Evolutionary conservation across 805 yeast genomes (phyloP).

Genomic region (Kluyveromyces siamensis): DNA sequence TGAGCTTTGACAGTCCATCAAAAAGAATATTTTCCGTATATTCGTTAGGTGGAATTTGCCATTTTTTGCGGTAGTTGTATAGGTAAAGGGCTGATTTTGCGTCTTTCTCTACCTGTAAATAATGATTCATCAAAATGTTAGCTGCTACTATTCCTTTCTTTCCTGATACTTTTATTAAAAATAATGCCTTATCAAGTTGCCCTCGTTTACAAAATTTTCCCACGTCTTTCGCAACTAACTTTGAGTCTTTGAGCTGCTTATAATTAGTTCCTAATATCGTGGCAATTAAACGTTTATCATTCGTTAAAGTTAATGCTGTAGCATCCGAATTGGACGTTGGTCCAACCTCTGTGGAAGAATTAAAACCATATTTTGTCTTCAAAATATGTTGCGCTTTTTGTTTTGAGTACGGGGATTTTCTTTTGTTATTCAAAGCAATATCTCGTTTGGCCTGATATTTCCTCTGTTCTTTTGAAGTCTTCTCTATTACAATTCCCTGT

Average conservation of each 20-base stretch:
- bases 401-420: slow-evolving; percentile 21
- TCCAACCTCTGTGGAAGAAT: slow-evolving; percentile 25
- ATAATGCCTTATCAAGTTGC: slow-evolving; percentile 44
- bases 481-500: slow-evolving; percentile 5
- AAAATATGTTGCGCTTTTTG: slow-evolving; percentile 21
- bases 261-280: slow-evolving; percentile 52
- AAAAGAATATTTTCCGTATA: slow-evolving; percentile 39
- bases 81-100: slow-evolving; percentile 42
- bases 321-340: slow-evolving; percentile 31
- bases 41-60: slow-evolving; percentile 48
- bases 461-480: slow-evolving; percentile 14
- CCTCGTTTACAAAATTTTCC: slow-evolving; percentile 41
- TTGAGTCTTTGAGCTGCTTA: slow-evolving; percentile 49
- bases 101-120: slow-evolving; percentile 33
- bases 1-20: slow-evolving; percentile 34
- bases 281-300: slow-evolving; percentile 40
- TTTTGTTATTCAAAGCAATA: slow-evolving; percentile 11
- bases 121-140: slow-evolving; percentile 51
- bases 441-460: slow-evolving; percentile 11
- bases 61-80: slow-evolving; percentile 48
- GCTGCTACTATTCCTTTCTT: slow-evolving; percentile 48
- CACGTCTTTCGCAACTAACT: slow-evolving; percentile 45
- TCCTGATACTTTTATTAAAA: slow-evolving; percentile 39
- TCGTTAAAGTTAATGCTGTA: slow-evolving; percentile 21
- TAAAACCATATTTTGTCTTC: slow-evolving; percentile 7